Evolutionary conservation across 2,329 filamentous ascomycete species (phyloP).

Genomic region (Alternaria alternata): DNA sequence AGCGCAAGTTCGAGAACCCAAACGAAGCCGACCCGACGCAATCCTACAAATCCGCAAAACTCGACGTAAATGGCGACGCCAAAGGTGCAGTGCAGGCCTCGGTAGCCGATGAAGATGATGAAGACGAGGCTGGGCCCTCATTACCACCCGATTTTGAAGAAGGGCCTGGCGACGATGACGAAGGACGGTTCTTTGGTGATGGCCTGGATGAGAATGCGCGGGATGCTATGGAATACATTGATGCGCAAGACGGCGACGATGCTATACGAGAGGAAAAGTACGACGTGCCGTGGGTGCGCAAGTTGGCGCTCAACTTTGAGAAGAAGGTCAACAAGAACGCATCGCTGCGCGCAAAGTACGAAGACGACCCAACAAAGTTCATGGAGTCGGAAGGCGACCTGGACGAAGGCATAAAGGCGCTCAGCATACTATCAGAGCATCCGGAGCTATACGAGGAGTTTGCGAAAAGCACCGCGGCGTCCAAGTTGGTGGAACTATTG

Average conservation of each 20-base stretch:
- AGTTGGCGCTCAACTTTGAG: constrained; percentile 83
- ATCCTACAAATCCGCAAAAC: constrained; percentile 68
- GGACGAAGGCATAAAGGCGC: constrained; percentile 83
- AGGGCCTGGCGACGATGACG: constrained; percentile 73
- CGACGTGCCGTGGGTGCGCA: constrained; percentile 83
- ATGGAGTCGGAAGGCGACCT: constrained; percentile 88
- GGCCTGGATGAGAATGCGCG: constrained; percentile 84
- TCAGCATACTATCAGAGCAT: constrained; percentile 88
- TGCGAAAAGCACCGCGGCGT: constrained; percentile 74
- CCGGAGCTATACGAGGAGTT: constrained; percentile 84
- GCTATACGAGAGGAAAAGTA: constrained; percentile 73
- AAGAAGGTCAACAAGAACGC: constrained; percentile 91
- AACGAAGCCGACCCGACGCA: constrained; percentile 64
- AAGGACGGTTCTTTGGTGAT: constrained; percentile 94
- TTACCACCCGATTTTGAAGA: constrained; percentile 64
- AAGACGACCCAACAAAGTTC: constrained; percentile 80
- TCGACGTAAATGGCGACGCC: constrained; percentile 59
- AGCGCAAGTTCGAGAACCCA: constrained; percentile 67
- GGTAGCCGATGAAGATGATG: constrained; percentile 58
- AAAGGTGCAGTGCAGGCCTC: constrained; percentile 58
- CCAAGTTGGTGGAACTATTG: constrained; percentile 79
- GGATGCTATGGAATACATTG: constrained; percentile 87
- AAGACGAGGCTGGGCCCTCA: constrained; percentile 61
- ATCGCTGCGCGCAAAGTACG: constrained; percentile 85
- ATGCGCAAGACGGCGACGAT: constrained; percentile 68